Conservation (phyloP, 306 rosid genomes). For the Calophaca sinica region DNA sequence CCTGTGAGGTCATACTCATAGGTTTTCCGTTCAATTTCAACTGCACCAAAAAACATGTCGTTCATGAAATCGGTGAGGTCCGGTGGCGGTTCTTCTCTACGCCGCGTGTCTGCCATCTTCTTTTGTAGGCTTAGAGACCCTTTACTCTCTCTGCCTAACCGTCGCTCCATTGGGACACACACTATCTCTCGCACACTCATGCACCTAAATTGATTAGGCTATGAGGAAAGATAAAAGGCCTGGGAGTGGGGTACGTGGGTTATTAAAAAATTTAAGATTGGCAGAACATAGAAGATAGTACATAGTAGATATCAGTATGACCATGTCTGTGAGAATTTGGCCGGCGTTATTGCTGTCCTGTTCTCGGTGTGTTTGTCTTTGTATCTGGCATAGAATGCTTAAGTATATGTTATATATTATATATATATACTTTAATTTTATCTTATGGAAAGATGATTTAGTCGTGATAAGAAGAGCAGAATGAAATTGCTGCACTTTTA, state of each 20-base stretch:
- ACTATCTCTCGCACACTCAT: neutral
- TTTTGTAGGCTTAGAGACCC: slow-evolving; percentile 51
- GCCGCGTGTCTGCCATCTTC: slow-evolving; percentile 46
- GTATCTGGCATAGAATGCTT: neutral
- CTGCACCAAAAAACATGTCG: slow-evolving; percentile 77
- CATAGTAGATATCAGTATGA: slow-evolving; percentile 52
- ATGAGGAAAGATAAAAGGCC: neutral
- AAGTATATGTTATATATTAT: neutral
- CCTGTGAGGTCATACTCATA: slow-evolving; percentile 65
- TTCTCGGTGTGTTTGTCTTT: slow-evolving; percentile 23
- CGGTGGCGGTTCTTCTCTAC: slow-evolving; percentile 48
- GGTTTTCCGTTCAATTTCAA: slow-evolving; percentile 39
- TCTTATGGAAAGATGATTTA: neutral
- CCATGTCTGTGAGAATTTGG: slow-evolving; percentile 37
- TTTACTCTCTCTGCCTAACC: slow-evolving; percentile 48
- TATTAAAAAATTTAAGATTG: neutral
- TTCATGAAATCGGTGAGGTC: slow-evolving; percentile 89
- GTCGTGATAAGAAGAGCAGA: neutral
- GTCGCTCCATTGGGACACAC: slow-evolving; percentile 38
- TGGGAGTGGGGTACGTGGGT: neutral
- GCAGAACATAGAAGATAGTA: slow-evolving; percentile 2
- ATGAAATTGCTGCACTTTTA: neutral
- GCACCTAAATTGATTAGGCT: too few species aligned
- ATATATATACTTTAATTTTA: neutral
- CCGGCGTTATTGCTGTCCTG: slow-evolving; percentile 55